A percentile compares a stretch with the other conserved stretches of the same genome.
phyloP scores from a whole-genome alignment of 1,284 basidiomycete genomes.

The Austroboletus niveus region DNA sequence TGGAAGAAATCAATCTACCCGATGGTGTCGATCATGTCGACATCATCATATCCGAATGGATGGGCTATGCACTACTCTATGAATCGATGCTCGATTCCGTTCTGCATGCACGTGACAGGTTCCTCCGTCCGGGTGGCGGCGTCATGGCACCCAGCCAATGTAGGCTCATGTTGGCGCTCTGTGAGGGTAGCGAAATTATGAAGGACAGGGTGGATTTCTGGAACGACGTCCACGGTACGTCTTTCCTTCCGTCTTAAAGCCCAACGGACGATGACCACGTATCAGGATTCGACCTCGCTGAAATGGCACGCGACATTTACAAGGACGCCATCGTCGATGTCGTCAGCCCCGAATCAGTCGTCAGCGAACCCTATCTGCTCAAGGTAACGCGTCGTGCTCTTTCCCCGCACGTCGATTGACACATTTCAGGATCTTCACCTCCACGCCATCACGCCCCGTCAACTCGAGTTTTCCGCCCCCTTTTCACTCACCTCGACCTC shows the following conservation, averaged over 20 bases:
- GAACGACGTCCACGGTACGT: conserved; percentile 84
- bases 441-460: conserved; percentile 57
- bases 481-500: conserved; percentile 70
- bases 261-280: background rate
- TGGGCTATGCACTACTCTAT: conserved; percentile 92
- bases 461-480: conserved; percentile 76
- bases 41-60: conserved; percentile 97
- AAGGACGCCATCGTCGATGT: conserved; percentile 84
- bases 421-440: conserved; percentile 66
- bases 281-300: conserved; percentile 80
- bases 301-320: conserved; percentile 71
- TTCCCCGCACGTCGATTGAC: background rate
- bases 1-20: conserved; percentile 80
- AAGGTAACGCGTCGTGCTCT: conserved; percentile 46
- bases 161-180: conserved; percentile 80
- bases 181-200: conserved; percentile 71
- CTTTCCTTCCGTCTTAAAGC: background rate
- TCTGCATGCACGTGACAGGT: conserved; percentile 81
- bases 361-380: conserved; percentile 67
- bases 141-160: conserved; percentile 94
- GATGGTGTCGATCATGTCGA: conserved; percentile 78
- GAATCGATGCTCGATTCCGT: conserved; percentile 99
- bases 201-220: conserved; percentile 88
- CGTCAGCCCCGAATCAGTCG: conserved; percentile 65
- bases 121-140: conserved; percentile 68